Evolutionary conservation across 164 flowering plant genomes (phyloP).

Genomic region (Annona squamosa): DNA sequence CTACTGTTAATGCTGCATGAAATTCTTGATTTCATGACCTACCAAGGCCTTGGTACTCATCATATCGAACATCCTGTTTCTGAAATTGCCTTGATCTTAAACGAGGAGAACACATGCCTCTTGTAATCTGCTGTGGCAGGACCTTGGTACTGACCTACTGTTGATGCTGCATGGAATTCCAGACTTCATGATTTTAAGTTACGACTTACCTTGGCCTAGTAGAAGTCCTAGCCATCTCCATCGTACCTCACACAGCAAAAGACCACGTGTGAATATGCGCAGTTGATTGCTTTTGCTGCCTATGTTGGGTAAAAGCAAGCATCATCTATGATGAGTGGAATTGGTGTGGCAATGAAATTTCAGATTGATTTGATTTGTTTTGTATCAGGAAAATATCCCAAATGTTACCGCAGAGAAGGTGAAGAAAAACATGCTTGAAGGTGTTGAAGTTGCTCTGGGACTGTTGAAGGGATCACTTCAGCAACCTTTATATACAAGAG

Average conservation of each 20-base stretch:
- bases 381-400: slow-evolving; percentile 77
- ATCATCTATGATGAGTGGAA: not conserved
- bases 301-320: not conserved
- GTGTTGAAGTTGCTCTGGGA: slow-evolving; percentile 79
- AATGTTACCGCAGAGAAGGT: slow-evolving; percentile 76
- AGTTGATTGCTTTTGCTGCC: not conserved
- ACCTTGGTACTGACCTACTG: too few relatives aligned
- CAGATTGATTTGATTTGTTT: not conserved
- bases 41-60: too few relatives aligned
- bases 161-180: too few relatives aligned
- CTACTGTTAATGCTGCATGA: too few relatives aligned
- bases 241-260: not conserved
- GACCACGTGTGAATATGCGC: not conserved
- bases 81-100: too few relatives aligned
- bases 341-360: not conserved
- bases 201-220: not conserved
- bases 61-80: too few relatives aligned
- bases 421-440: slow-evolving; percentile 66
- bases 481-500: slow-evolving; percentile 55
- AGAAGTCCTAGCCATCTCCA: not conserved
- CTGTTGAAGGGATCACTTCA: slow-evolving; percentile 57
- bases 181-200: too few relatives aligned
- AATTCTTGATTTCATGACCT: too few relatives aligned
- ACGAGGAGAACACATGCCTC: too few relatives aligned
- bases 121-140: too few relatives aligned